phyloP scores from a whole-genome alignment of 306 rosid species.

The Trifolium pratense region DNA sequence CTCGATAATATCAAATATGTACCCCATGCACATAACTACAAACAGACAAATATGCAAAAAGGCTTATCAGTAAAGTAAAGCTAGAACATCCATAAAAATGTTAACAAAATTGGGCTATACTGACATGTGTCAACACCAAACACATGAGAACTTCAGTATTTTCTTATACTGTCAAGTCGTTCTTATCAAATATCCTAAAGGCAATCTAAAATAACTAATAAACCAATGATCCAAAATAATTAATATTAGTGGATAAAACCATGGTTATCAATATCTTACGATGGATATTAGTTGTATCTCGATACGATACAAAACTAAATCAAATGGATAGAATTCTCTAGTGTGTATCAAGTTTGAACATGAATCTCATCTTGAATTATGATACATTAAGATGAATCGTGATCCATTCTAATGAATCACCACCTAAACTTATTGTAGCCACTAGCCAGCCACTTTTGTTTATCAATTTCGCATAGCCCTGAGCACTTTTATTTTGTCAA shows the following conservation, averaged over 20 bases:
- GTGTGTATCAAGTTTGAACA: not conserved
- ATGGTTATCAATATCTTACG: not conserved
- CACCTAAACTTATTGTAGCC: not conserved
- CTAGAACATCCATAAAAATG: not conserved
- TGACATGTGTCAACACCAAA: constrained; percentile 22
- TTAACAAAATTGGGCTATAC: not conserved
- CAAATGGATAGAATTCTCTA: not conserved
- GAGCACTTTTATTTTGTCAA: not conserved
- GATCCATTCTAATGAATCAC: not conserved
- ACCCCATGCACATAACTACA: constrained; percentile 14
- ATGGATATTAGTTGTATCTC: not conserved
- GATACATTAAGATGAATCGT: not conserved
- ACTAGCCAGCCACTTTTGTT: too few species aligned
- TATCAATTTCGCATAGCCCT: too few species aligned
- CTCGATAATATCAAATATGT: constrained; percentile 23
- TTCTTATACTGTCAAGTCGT: constrained; percentile 1
- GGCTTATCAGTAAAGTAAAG: constrained; percentile 17
- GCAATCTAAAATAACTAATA: constrained; percentile 6
- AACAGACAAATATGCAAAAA: constrained; percentile 10
- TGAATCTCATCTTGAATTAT: not conserved
- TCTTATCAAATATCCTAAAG: not conserved
- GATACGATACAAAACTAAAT: not conserved
- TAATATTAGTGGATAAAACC: not conserved
- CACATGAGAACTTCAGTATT: not conserved
- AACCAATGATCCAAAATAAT: constrained; percentile 6